A percentile compares a stretch with the other conserved stretches of the same genome.
phyloP scores from a whole-genome alignment of 2,329 filamentous ascomycete species.

The Zymoseptoria pseudotritici region DNA sequence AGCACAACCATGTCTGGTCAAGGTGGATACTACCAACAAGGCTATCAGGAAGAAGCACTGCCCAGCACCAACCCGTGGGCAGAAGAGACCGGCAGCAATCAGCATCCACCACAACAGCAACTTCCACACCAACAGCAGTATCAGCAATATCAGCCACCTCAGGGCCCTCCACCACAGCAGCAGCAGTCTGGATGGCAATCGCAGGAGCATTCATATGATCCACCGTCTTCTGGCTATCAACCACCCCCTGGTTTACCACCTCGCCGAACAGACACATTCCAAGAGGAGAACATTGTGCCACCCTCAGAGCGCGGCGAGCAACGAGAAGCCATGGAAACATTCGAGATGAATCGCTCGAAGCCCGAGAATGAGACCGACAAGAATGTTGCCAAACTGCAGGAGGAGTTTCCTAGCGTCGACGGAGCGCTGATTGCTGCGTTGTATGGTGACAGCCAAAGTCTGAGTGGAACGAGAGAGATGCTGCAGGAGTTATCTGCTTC shows the following conservation, averaged over 20 bases:
- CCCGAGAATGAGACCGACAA: conserved; percentile 33
- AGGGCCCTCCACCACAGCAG: neutral
- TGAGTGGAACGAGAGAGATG: conserved; percentile 40
- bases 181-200: conserved; percentile 1
- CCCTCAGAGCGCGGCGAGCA: conserved; percentile 31
- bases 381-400: conserved; percentile 36
- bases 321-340: conserved; percentile 35
- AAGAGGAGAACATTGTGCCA: conserved; percentile 34
- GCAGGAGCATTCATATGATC: neutral
- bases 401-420: conserved; percentile 40
- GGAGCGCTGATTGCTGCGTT: conserved; percentile 40
- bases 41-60: conserved; percentile 3
- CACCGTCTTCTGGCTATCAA: conserved; percentile 2
- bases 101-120: conserved; percentile 3
- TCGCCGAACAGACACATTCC: conserved; percentile 20
- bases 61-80: conserved; percentile 16
- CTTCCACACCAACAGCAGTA: conserved; percentile 6
- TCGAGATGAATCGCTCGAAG: conserved; percentile 36
- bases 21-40: conserved; percentile 7
- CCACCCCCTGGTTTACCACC: conserved; percentile 14
- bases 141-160: conserved; percentile 2
- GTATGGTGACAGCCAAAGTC: conserved; percentile 35
- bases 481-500: conserved; percentile 30
- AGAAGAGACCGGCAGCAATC: conserved; percentile 8
- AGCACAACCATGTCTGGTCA: conserved; percentile 10